These are phyloP conservation scores for Fusarium sp. DNA, from an alignment of 2,329 filamentous ascomycete genomes.

Conservation along the genomic window DNA sequence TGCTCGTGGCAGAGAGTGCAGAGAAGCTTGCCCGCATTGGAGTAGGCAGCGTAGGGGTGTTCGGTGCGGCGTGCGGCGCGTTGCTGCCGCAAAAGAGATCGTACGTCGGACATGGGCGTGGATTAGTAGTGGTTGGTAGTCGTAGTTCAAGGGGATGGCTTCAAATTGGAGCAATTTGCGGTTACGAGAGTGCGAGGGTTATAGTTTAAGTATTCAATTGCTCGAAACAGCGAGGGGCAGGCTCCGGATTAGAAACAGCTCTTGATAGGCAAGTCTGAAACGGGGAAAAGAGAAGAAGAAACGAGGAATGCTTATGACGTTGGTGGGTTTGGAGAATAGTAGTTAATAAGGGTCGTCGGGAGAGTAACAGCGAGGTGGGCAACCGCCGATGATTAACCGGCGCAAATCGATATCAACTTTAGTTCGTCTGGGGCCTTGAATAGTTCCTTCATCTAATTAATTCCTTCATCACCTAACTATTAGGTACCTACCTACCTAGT, in stretches of 20 bases:
- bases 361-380: constrained; percentile 32
- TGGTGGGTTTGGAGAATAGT: constrained; percentile 16
- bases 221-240: not conserved
- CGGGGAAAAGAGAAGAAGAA: constrained; percentile 13
- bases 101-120: constrained; percentile 77
- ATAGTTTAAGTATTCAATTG: constrained; percentile 7
- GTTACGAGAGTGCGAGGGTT: constrained; percentile 1
- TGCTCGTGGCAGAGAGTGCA: constrained; percentile 74
- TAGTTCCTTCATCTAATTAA: not conserved
- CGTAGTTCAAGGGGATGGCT: constrained; percentile 6
- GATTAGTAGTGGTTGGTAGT: not conserved
- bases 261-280: not conserved
- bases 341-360: constrained; percentile 13
- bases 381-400: constrained; percentile 48
- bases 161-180: constrained; percentile 22
- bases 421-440: not conserved
- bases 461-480: not conserved
- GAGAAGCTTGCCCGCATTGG: constrained; percentile 72
- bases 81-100: constrained; percentile 81
- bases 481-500: too few relatives aligned
- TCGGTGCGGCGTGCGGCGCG: constrained; percentile 78
- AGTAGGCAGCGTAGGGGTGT: constrained; percentile 75
- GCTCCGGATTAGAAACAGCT: not conserved
- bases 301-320: constrained; percentile 27
- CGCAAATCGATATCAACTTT: constrained; percentile 33